phyloP scores from a whole-genome alignment of 1,284 basidiomycete genomes.

The Uromyces viciae-fabae region DNA sequence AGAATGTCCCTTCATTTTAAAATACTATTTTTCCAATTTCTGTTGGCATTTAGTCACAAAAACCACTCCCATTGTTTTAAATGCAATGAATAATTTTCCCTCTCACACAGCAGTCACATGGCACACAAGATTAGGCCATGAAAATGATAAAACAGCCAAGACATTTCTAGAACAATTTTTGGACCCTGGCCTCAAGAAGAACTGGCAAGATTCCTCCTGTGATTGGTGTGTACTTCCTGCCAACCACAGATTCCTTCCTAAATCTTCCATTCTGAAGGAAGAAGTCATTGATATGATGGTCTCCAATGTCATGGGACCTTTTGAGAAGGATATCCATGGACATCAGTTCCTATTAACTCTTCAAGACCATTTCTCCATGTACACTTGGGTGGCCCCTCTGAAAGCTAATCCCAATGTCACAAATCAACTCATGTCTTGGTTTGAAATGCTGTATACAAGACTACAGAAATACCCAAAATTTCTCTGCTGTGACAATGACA shows the following conservation, averaged over 20 bases:
- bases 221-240: not conserved
- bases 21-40: not conserved
- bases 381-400: not conserved
- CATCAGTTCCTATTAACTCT: not conserved
- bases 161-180: not conserved
- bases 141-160: not conserved
- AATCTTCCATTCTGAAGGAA: not conserved
- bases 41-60: slow-evolving; percentile 5
- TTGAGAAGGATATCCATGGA: slow-evolving; percentile 3
- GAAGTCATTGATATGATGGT: not conserved
- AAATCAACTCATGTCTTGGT: not conserved
- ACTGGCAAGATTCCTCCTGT: not conserved
- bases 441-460: not conserved
- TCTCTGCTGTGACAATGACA: not conserved
- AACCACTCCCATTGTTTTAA: not conserved
- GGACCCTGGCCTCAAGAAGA: too few species aligned
- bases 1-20: not conserved
- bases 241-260: not conserved
- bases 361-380: not conserved
- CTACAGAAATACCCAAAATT: not conserved
- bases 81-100: not conserved
- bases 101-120: not conserved
- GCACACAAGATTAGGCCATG: slow-evolving; percentile 4
- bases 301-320: slow-evolving; percentile 1
- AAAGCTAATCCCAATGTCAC: not conserved